Base-by-base conservation (phyloP, 2,329 filamentous ascomycete species). In the Ophiostoma angusticollis region DNA sequence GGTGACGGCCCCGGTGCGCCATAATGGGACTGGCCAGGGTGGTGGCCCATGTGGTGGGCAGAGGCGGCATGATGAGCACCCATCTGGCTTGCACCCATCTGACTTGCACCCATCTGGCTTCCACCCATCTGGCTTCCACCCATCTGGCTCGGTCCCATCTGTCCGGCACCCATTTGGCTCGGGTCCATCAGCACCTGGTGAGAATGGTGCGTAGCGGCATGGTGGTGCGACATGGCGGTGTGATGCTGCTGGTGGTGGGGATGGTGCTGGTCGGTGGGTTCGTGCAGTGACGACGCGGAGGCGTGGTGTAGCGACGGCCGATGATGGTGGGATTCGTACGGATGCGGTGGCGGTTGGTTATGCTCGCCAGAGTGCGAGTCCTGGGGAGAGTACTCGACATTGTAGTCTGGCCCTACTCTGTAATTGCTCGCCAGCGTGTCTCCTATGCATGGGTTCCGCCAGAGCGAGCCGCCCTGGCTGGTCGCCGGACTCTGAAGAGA, bases 391-490 rank as follows among this genome's bases (percentile, higher is more conserved):
- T 81, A 83, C 59, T 80, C 74, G 70, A 82, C 76, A 72, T 79
- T 73, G 69, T 80, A 80, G 67, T 78, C 74, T 59, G 64, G 58
- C 56, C 69, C 71, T 63, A 74, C 68, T 70, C 76, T 74, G 68
- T 83, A 84, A 62, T 78, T 75, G 70, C 74, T 70, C 70, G 75
- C 76, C 74, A 81, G 74, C 67, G 73, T 80, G 72, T 65, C 73
- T 68, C 67, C 72, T 63, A 72, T 72, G 62, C 75, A 80, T 80
- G 71, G 74, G 74, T 74, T 70, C 74, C 74, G 75, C 78, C 77
- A 81, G 78, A 81, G 76, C 77, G 70, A 71, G 63, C 66, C 75
- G 76, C 78, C 73, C 77, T 77, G 74, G 74, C 77, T 76, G 76
- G 71, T 68, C 70, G 70, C 73, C 67, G 72, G 67, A 61, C 60